Percentiles rank a stretch among this genome's conserved stretches.
Evolutionary conservation across 768 basidiomycete species (phyloP).

Genomic region (Psilocybe cyanescens): DNA sequence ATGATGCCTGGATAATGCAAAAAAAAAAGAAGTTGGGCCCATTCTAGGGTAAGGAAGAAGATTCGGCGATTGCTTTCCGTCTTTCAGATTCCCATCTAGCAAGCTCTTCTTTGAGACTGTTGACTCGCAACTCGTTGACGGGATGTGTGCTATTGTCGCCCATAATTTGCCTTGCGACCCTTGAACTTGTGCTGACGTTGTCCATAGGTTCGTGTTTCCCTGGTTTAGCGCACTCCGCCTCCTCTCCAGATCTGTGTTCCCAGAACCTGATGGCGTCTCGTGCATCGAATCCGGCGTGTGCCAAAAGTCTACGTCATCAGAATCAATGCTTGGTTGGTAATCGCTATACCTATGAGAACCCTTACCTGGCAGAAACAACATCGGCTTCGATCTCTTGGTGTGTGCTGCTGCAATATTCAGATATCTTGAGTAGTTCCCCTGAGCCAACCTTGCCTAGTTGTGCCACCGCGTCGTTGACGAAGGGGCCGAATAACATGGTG

Average conservation of each 20-base stretch:
- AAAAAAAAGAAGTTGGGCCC: background rate
- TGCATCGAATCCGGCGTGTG: conserved; percentile 91
- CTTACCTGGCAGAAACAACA: conserved; percentile 80
- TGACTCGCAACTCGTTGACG: conserved; percentile 64
- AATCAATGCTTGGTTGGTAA: conserved; percentile 6
- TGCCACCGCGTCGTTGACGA: conserved; percentile 92
- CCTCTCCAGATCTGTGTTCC: conserved; percentile 56
- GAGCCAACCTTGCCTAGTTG: conserved; percentile 78
- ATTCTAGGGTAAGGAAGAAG: background rate
- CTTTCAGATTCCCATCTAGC: conserved; percentile 69
- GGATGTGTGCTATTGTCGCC: conserved; percentile 66
- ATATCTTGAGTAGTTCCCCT: conserved; percentile 71
- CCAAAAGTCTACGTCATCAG: conserved; percentile 67
- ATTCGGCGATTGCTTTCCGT: conserved; percentile 25
- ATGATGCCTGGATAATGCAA: background rate
- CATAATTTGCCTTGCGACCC: conserved; percentile 48
- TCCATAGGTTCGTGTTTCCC: conserved; percentile 13
- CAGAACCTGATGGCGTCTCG: conserved; percentile 83
- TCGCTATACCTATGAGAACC: conserved; percentile 1
- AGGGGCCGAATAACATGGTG: conserved; percentile 92
- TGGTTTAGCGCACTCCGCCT: conserved; percentile 45
- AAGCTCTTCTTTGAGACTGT: conserved; percentile 67
- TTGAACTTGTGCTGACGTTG: conserved; percentile 1
- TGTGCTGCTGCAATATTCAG: conserved; percentile 77
- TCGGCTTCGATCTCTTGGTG: conserved; percentile 94